Evolutionary conservation across 1,284 basidiomycete genomes (phyloP), one percentile per base, ranked within the genome.

Genomic region (Ustilago shanxiensis): DNA sequence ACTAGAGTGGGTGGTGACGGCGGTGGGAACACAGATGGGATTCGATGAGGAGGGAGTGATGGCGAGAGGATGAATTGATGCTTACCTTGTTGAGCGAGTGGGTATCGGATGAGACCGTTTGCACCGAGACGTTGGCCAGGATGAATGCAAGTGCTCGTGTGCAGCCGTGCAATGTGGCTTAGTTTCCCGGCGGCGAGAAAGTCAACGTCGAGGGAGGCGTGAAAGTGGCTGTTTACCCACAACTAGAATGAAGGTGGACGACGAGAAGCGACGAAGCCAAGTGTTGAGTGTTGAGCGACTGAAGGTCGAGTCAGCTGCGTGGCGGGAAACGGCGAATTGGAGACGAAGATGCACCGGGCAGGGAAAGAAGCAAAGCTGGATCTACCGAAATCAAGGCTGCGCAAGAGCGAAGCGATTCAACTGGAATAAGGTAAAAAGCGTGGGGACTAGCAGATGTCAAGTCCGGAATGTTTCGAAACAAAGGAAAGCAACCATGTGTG

Each of bases 131-230:
- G 35, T 44, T 20, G 37, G n/a, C 41, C 7, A 44, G 20, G 20
- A 44, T n/a, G 41, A 11, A 20, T 44, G n/a, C 41, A 44, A 44
- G n/a, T 44, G 41, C 20, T n/a, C n/a, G 41, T 44, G 47, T 49
- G 47, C 16, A 26, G 22, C n/a, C n/a, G 47, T 49, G 22, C 18
- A 49, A 16, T 28, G 13, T 49, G 6, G 22, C 7, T 22, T 3
- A 13, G 20, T 47, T 5, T 33, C 24, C 47, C 47, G 47, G 47
- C 47, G 47, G 47, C 11, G 47, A 6, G 5, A 49, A 13, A 28
- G 47, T 11, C 8, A 28, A 28, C 28, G 14, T 49, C 24, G 47
- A 14, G 47, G 18, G 47, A 22, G 24, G 47, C 47, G n/a, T n/a
- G 44, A 47, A 8, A 9, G 44, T 47, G n/a, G 20, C 44, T 33